Percentiles rank a stretch among this genome's conserved stretches.
These are phyloP conservation scores for Delonix regia DNA, from an alignment of 306 rosid genomes.

Conservation along the genomic window DNA sequence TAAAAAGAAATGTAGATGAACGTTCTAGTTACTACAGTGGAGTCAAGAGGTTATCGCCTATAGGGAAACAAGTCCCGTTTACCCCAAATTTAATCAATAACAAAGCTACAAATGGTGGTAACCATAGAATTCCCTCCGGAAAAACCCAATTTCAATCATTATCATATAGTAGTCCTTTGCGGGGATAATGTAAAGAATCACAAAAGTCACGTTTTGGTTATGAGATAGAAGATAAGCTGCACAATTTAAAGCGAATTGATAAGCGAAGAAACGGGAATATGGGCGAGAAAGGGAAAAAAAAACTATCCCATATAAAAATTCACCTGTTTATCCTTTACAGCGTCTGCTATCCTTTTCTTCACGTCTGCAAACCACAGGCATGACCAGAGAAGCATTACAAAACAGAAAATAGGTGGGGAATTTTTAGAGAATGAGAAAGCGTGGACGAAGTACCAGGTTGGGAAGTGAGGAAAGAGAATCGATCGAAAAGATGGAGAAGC, in stretches of 20 bases:
- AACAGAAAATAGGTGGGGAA: not conserved
- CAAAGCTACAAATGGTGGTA: not conserved
- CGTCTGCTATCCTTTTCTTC: constrained; percentile 77
- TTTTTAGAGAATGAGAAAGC: not conserved
- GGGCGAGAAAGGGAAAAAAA: not conserved
- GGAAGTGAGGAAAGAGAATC: constrained; percentile 62
- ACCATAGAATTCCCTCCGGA: not conserved
- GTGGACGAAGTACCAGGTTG: constrained; percentile 59
- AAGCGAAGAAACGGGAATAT: not conserved
- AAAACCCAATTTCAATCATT: constrained; percentile 10
- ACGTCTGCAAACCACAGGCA: constrained; percentile 47
- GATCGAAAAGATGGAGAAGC: constrained; percentile 71
- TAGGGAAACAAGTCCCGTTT: not conserved
- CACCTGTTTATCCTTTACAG: constrained; percentile 77
- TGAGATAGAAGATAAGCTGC: not conserved
- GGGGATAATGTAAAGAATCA: not conserved
- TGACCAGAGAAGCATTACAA: not conserved
- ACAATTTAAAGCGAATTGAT: not conserved
- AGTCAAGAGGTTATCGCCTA: not conserved
- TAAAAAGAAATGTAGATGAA: not conserved
- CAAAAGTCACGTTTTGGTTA: not conserved
- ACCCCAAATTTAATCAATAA: not conserved
- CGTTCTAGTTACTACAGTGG: not conserved
- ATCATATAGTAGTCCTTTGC: not conserved
- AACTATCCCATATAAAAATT: not conserved